Base-by-base conservation (phyloP, 1,284 basidiomycete species). In the Cerrena zonata region DNA sequence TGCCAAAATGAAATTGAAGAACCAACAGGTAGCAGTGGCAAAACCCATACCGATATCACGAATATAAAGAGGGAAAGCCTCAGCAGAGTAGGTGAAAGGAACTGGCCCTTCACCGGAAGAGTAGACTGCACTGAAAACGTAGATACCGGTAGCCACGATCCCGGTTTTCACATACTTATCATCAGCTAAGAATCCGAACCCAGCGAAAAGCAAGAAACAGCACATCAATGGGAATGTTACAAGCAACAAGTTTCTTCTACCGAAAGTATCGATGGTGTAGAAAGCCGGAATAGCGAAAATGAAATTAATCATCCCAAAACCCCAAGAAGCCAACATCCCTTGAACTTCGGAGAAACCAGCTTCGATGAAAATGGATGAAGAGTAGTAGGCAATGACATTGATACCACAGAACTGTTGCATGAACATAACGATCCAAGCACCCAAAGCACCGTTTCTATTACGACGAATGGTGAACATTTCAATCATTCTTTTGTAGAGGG, bases 91-190 rank as follows among this genome's bases (percentile, higher is more conserved):
- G 0, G 84, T 84, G 61, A 87, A 86, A 0, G 89, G 86, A 2
- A 91, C 89, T 5, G 91, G 90, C 0, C 89, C 89, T 66, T 88
- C 86, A 21, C 86, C 86, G 2, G 86, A 77, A 0, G 78, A 83
- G 61, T 88, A 89, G 45, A 77, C 76, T 48, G 79, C 71, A 1
- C 72, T 72, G 59, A 80, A 88, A 3, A 88, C 69, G 62, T 86
- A 84, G 54, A 86, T 76, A 45, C 82, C 82, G 10, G 81, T 61
- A 0, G 80, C 72, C 27, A 86, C 75, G 25, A 80, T 70, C 4
- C 68, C 78, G 30, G 81, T 63, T 41, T 72, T 72, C 10, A 69
- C 74, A 0, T 68, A 63, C 21, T 62, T 64, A 45, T 67, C 65
- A 2, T 74, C 72, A 25, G 74, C 73, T 54, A 61, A 75, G 63